Evolutionary conservation across 768 basidiomycete genomes (phyloP), one percentile per base, ranked within the genome.

Genomic region (Suillus variegatus): DNA sequence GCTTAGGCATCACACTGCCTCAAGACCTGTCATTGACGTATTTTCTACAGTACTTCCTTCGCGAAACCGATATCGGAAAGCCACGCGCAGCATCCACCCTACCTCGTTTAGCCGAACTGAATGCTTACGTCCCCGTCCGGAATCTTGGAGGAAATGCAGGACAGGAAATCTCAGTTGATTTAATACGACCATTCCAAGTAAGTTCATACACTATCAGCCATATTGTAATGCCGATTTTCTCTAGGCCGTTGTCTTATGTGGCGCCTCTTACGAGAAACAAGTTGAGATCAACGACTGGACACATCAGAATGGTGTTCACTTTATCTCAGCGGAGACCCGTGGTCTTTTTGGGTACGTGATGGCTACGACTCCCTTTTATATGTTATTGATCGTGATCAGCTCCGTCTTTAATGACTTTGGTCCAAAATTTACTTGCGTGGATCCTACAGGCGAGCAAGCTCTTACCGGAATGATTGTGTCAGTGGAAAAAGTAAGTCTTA

Each of bases 391-490:
- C 36, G 49, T 35, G 58, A 28, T 44, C 72, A 97, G 96, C 16
- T 90, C 93, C 65, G 90, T 91, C 16, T 99, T 99, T 84, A 97
- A 93, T 75, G 97, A 99, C 78, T 99, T 99, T 70, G 97, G 97
- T 7, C 78, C 89, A 32, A 94, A 93, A 76, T 99, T 99, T 74
- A 90, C 94, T 18, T 96, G 95, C 69, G 93, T 97, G 32, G 97
- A 99, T 74, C 90, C 95, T n/a, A 96, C 93, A n/a, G 97, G 97
- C 20, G 97, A 99, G 78, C 90, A 94, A 69, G 91, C 95, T 4
- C 82, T 98, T 64, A 84, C 88, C 2, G 97, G 97, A 22, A 98
- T 99, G 95, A 91, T 98, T 64, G 96, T 95, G 12, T 92, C 93
- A 62, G 88, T 99, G n/a, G 89, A 88, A 62, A 92, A 93, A 82